Evolutionary conservation across 2,329 filamentous ascomycete genomes (phyloP).

Genomic region (Trichoderma sp.): DNA sequence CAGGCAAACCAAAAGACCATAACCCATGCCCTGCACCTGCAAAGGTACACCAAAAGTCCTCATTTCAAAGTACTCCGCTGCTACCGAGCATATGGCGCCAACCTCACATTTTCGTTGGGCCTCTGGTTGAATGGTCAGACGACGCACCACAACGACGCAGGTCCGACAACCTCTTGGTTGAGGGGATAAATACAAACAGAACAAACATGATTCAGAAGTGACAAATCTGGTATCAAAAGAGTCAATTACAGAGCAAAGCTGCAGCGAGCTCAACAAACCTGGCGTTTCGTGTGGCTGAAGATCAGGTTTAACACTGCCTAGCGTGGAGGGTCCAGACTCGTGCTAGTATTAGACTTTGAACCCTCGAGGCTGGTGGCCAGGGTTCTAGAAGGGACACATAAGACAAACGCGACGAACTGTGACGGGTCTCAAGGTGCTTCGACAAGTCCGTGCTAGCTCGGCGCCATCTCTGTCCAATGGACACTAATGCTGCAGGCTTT

Average conservation of each 20-base stretch:
- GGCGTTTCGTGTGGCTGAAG: slow-evolving; percentile 3
- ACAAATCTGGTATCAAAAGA: neutral
- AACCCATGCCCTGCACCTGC: neutral
- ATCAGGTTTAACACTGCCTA: neutral
- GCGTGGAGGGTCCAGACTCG: neutral
- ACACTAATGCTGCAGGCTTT: slow-evolving; percentile 17
- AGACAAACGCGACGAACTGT: neutral
- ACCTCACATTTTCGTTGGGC: neutral
- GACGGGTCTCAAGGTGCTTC: neutral
- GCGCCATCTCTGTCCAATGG: slow-evolving; percentile 5
- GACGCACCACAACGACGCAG: neutral
- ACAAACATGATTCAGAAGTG: neutral
- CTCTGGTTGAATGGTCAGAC: neutral
- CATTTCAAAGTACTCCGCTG: neutral
- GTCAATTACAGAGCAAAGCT: neutral
- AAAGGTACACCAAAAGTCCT: neutral
- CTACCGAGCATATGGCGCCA: neutral
- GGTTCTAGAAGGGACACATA: slow-evolving; percentile 18
- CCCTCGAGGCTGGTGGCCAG: slow-evolving; percentile 2
- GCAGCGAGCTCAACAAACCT: neutral
- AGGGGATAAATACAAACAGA: neutral
- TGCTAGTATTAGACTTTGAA: slow-evolving; percentile 6
- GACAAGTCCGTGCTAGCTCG: slow-evolving; percentile 1
- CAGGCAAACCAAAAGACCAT: neutral
- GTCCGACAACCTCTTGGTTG: neutral